phyloP scores from a whole-genome alignment of 1,284 basidiomycete genomes.

The Phylloboletellus chloephorus region DNA sequence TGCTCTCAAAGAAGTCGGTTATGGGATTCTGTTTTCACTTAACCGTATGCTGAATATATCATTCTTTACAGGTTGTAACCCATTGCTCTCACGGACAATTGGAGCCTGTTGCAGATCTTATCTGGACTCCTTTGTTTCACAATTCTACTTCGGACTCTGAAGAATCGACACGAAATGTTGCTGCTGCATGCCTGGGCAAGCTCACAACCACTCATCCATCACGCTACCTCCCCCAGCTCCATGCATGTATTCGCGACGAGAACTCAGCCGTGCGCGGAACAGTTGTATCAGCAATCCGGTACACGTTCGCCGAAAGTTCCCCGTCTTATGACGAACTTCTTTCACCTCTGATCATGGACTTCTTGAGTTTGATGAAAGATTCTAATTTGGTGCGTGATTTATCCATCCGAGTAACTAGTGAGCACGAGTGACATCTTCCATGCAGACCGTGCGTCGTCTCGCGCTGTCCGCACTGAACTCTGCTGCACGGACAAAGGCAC shows the following conservation, averaged over 20 bases:
- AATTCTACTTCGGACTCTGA: slow-evolving; percentile 75
- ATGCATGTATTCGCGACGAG: slow-evolving; percentile 69
- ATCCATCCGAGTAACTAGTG: not conserved
- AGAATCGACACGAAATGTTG: slow-evolving; percentile 90
- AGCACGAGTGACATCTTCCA: slow-evolving; percentile 6
- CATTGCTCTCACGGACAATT: slow-evolving; percentile 83
- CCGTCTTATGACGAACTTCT: slow-evolving; percentile 85
- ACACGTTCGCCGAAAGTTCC: slow-evolving; percentile 88
- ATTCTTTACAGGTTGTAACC: slow-evolving; percentile 67
- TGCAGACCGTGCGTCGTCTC: slow-evolving; percentile 78
- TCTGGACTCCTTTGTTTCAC: slow-evolving; percentile 90
- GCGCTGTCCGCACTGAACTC: slow-evolving; percentile 89
- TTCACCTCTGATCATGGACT: slow-evolving; percentile 81
- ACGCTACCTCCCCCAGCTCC: slow-evolving; percentile 87
- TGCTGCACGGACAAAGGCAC: slow-evolving; percentile 89
- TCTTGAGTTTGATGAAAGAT: slow-evolving; percentile 85
- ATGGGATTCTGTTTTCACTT: not conserved
- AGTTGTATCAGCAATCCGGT: slow-evolving; percentile 90
- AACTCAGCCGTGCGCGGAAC: slow-evolving; percentile 78
- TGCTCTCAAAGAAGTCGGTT: slow-evolving; percentile 84
- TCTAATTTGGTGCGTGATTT: slow-evolving; percentile 63
- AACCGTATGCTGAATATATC: not conserved
- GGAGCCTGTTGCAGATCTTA: slow-evolving; percentile 75
- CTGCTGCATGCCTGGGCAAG: slow-evolving; percentile 94
- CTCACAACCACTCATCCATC: slow-evolving; percentile 87